These are phyloP conservation scores for Stagonosporopsis cucurbitacearum DNA, from an alignment of 2,329 filamentous ascomycete genomes.

Conservation along the genomic window DNA sequence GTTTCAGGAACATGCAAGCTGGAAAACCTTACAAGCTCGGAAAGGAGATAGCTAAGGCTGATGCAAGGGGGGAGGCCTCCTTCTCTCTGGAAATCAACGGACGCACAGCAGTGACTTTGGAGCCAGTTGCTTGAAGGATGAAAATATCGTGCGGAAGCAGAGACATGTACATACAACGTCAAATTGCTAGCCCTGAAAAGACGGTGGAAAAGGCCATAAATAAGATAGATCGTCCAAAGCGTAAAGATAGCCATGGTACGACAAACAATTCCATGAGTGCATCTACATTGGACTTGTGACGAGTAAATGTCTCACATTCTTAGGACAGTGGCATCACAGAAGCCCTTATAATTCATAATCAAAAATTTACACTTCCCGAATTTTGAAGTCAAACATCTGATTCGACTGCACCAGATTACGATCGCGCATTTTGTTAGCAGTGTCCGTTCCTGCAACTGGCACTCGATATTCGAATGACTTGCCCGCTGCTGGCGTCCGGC, in stretches of 20 bases:
- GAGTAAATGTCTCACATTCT: too few species aligned
- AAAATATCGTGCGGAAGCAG: neutral
- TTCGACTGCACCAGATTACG: constrained; percentile 59
- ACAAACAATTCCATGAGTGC: too few species aligned
- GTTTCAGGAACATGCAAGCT: constrained; percentile 21
- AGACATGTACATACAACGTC: too few species aligned
- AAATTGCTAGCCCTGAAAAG: neutral
- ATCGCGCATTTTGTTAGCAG: constrained; percentile 57
- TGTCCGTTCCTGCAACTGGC: constrained; percentile 63
- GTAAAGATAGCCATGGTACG: neutral
- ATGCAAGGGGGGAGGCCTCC: constrained; percentile 6
- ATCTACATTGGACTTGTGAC: too few species aligned
- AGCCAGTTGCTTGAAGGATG: neutral
- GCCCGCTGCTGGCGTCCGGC: constrained; percentile 41
- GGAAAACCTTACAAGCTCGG: constrained; percentile 16
- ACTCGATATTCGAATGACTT: constrained; percentile 63
- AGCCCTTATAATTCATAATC: too few species aligned
- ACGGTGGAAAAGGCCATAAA: too few species aligned
- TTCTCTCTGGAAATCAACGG: constrained; percentile 14
- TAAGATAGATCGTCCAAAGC: neutral
- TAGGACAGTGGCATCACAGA: too few species aligned
- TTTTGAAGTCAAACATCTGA: constrained; percentile 7
- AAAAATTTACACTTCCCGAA: neutral
- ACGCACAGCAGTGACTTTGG: constrained; percentile 12
- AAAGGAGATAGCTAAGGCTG: constrained; percentile 7